Conservation (phyloP, 768 basidiomycete species). For the Coprinopsis strossmayeri region DNA sequence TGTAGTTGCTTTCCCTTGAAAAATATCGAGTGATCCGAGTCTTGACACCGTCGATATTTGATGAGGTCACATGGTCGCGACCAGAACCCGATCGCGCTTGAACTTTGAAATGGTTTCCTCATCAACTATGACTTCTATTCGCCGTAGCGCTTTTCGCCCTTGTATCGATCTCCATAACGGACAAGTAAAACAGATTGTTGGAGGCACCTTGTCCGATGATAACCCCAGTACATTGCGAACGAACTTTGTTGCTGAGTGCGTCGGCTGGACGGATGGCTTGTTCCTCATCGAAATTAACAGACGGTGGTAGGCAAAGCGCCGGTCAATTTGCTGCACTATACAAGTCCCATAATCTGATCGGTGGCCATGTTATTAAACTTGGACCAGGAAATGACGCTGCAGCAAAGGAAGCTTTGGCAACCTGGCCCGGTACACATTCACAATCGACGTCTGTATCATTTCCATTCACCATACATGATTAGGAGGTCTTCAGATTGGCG, state of each 20-base stretch:
- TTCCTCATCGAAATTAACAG: constrained; percentile 1
- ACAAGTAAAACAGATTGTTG: constrained; percentile 96
- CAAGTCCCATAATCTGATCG: constrained; percentile 55
- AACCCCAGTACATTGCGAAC: constrained; percentile 60
- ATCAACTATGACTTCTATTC: constrained; percentile 25
- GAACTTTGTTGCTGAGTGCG: constrained; percentile 87
- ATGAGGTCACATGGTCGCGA: constrained; percentile 6
- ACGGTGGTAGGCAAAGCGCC: constrained; percentile 57
- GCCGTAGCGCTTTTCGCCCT: constrained; percentile 67
- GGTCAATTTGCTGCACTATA: constrained; percentile 80
- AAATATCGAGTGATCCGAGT: too few species aligned
- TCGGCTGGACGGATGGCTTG: constrained; percentile 8
- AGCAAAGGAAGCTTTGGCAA: constrained; percentile 73
- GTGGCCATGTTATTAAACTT: constrained; percentile 95
- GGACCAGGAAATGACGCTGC: constrained; percentile 86
- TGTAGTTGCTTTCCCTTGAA: too few species aligned
- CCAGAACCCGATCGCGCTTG: background rate
- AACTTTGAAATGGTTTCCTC: too few species aligned
- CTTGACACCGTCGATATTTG: too few species aligned
- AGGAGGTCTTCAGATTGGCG: constrained; percentile 88
- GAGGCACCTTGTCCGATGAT: constrained; percentile 79
- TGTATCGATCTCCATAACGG: constrained; percentile 97
- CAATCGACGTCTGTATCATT: background rate
- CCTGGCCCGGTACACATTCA: constrained; percentile 67
- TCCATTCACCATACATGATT: background rate